Evolutionary conservation across 345 rosid genomes (phyloP).

Genomic region (Eucalyptus pauciflora): DNA sequence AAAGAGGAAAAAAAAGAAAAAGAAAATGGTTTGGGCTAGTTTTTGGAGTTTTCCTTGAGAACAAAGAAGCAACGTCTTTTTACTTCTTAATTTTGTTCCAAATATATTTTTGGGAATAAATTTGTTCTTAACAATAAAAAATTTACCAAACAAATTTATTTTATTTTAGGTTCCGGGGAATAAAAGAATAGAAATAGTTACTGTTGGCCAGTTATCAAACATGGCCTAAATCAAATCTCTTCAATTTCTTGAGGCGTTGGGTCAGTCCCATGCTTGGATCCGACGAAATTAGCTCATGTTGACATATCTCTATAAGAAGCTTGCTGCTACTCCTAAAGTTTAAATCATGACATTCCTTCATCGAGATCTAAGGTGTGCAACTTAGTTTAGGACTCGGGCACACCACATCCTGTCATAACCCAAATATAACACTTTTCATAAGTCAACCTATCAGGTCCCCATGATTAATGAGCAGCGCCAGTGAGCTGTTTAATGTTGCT

Average conservation of each 20-base stretch:
- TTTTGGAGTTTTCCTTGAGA: too few species aligned
- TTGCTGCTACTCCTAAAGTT: not conserved
- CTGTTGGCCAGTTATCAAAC: too few species aligned
- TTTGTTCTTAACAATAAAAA: too few species aligned
- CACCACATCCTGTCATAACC: not conserved
- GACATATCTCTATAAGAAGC: not conserved
- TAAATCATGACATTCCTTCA: not conserved
- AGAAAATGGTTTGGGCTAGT: too few species aligned
- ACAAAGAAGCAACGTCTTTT: too few species aligned
- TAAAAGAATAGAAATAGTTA: too few species aligned
- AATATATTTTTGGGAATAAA: too few species aligned
- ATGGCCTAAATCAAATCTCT: not conserved
- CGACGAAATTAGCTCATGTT: not conserved
- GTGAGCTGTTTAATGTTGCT: not conserved
- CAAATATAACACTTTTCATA: not conserved
- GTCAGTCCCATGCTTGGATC: not conserved
- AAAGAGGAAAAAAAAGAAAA: too few species aligned
- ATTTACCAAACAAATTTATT: too few species aligned
- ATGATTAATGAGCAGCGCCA: accelerated
- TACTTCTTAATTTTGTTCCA: too few species aligned
- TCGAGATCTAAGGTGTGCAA: not conserved
- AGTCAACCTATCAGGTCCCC: not conserved
- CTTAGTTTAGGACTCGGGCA: not conserved
- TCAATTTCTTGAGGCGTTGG: not conserved
- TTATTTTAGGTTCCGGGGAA: too few species aligned